Base-by-base conservation (phyloP, 225 moss, liverwort and hornwort species). In the Polytrichum formosum region DNA sequence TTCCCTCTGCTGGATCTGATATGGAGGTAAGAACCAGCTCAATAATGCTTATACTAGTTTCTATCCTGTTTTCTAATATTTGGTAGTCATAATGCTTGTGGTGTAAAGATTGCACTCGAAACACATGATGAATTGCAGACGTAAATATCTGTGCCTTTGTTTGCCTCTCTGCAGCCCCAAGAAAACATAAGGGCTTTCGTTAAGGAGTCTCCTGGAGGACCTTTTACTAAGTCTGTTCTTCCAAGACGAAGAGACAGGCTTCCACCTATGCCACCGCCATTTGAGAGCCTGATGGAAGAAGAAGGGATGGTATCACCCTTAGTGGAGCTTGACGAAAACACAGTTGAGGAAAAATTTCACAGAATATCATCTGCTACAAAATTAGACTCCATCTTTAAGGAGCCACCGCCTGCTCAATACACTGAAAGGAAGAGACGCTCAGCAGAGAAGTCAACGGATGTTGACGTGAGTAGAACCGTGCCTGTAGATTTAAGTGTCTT, bases 251-350 rank as follows among this genome's bases (percentile, higher is more conserved):
- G 80, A 70, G 82, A 79, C 29, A 81, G 88, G 70, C 82, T 87
- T 28, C 91, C 82, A 46, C 86, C 84, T 73, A 71, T 92, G 61
- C 96, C 94, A 8, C 90, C 92, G 55, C 94, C 96, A 62, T 94
- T 97, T 76, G 94, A 85, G 75, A 82, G 75, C 68, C 69, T 96
- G 28, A 74, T 80, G 67, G 92, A 93, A 74, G 87, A 78, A 67
- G 92, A 91, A 68, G 90, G 83, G 63, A 67, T 68, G 37, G 35
- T 69, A 73, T 60, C 70, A 70, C 68, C 77, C 28, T 83, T 79
- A 26, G 59, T 60, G 81, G 75, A 76, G 68, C 76, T 74, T 67
- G 82, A 87, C 79, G 79, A 78, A 71, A 74, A 75, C 62, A 29
- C 66, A 67, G 72, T 69, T 6, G 65, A 22, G 63, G 76, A 78